Evolutionary conservation across 164 flowering plant species (phyloP).

Genomic region (Magnolia officinalis): DNA sequence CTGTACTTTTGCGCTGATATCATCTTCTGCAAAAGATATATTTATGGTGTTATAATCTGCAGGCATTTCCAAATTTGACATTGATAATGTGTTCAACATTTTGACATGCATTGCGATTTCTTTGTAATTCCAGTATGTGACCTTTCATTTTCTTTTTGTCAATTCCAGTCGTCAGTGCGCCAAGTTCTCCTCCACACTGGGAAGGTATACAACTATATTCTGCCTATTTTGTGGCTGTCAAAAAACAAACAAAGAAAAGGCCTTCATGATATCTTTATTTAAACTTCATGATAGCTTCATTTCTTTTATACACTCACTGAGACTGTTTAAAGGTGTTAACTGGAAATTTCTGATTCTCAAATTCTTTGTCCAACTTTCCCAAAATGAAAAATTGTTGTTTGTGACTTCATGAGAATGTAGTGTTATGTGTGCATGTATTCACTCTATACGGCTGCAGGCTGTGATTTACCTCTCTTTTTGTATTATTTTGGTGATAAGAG

Average conservation of each 20-base stretch:
- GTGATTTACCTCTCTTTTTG: no score
- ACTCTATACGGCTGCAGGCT: not conserved
- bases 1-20: not conserved
- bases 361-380: not conserved
- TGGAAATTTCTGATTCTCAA: not conserved
- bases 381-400: not conserved
- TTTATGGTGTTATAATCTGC: not conserved
- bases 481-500: no score
- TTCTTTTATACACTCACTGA: not conserved
- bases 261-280: not conserved
- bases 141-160: constrained; percentile 6
- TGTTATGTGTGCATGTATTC: not conserved
- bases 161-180: constrained; percentile 57
- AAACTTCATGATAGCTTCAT: not conserved
- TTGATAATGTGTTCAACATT: not conserved
- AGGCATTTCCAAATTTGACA: not conserved
- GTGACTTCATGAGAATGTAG: not conserved
- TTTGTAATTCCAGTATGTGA: constrained; percentile 2
- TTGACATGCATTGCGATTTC: not conserved
- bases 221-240: not conserved
- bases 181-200: constrained; percentile 70
- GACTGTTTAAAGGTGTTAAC: not conserved
- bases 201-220: constrained; percentile 44
- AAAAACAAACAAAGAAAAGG: no score
- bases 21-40: not conserved